Evolutionary conservation across 371 early-diverging fungal species (phyloP), one percentile per base, ranked within the genome.

Genomic region (Circinella umbellata): DNA sequence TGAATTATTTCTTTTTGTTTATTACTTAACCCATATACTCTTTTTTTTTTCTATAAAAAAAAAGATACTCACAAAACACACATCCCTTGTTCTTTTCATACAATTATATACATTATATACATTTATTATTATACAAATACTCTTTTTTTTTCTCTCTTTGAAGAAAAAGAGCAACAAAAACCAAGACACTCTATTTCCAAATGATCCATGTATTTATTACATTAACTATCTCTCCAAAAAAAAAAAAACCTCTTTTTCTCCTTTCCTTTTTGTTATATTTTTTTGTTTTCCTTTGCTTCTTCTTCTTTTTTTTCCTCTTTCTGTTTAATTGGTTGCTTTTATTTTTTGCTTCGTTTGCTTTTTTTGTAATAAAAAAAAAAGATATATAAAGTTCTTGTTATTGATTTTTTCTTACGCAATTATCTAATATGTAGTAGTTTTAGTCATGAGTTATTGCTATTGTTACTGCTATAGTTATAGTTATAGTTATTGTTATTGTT

Each of bases 291-390:
- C 27, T 10, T 18, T 57, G 27, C 27, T 57, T 7, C 14, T 57
- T 57, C 49, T 27, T 49, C 62, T 64, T 49, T 3, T 51, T 51
- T 51, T 51, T 15, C 15, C 13, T 4, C 27, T 57, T 57, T 14
- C 27, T 57, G 57, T 57, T 57, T 57, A 57, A 57, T 70, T 57
- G 57, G 27, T 57, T 57, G 57, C 27, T 57, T 57, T 57, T 6
- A 9, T 53, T 53, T 15, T 53, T 53, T 53, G 53, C 53, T 53
- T 53, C 55, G 15, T 49, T 64, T 63, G 54, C 63, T 36, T 59
- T 14, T 51, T 51, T 51, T 51, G 51, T 51, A 51, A 51, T 17
- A n/a, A 51, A 57, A 57, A 57, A 57, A 27, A 34, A 27, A 10
- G 14, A 34, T 18, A 5, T 63, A 39, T 39, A 38, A 13, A 34